Evolutionary conservation across 2,329 filamentous ascomycete genomes (phyloP), one percentile per base, ranked within the genome.

Genomic region (Iodosphaeria phyllophila): DNA sequence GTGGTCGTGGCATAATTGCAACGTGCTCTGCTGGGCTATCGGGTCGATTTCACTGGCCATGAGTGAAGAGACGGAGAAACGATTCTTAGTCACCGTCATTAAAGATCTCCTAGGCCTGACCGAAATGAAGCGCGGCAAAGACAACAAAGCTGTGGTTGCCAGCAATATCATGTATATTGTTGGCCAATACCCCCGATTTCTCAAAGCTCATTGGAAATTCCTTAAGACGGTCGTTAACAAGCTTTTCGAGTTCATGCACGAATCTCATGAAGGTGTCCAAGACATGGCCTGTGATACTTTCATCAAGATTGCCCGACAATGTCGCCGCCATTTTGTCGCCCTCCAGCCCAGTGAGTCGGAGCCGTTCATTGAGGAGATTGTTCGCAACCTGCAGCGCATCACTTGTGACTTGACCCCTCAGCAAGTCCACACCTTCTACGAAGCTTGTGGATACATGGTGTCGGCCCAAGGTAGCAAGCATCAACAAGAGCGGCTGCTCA

Each of bases 101-200:
- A 98, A 98, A 56, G 89, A 98, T 43, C 69, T 98, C 6, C 70
- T 98, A 15, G 91, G 89, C 2, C 60, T 98, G 28, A 98, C 89
- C 0, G 89, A 98, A 51, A 93, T 93, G 84, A 98, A 98, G 60
- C 79, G 91, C 27, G 89, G 89, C 33, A 98, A 98, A 44, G 89
- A 98, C 58, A 98, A 98, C 65, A 98, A 98, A 50, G 89, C 89
- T 8, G 89, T 98, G 7, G 89, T 98, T 20, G 89, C 89, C 34
- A 92, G 82, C 55, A 98, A 98, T 56, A 98, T 98, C 44, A 98
- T 98, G 89, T 98, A 98, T 50, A 98, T 98, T 54, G 89, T 98
- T 32, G 89, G 89, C 30, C 89, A 98, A 47, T 98, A 98, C 46
- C 89, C 89, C 18, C 79, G 89, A 12, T 98, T 98, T 57, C 58